A percentile compares a stretch with the other conserved stretches of the same genome.
phyloP scores from a whole-genome alignment of 139 green algal genomes.

The Closterium sp. region DNA sequence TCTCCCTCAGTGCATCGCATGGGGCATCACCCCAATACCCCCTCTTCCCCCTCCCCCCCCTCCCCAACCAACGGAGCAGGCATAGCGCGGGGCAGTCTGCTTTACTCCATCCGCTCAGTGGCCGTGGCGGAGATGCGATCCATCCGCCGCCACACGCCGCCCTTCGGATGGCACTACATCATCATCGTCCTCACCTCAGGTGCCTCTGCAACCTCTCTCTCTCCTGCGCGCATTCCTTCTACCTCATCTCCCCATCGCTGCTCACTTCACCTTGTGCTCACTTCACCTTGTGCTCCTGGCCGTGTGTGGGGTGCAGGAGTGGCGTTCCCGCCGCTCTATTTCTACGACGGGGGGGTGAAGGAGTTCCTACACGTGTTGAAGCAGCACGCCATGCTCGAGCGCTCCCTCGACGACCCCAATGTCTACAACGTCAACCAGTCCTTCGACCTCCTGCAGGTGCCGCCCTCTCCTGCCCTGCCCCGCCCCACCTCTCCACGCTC shows the following conservation, averaged over 20 bases:
- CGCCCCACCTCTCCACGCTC: no score
- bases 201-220: background rate
- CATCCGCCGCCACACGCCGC: constrained; percentile 67
- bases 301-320: constrained; percentile 57
- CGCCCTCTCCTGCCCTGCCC: no score
- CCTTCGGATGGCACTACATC: constrained; percentile 71
- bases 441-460: constrained; percentile 71
- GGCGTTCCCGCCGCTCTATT: constrained; percentile 76
- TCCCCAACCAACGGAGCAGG: background rate
- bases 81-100: constrained; percentile 43
- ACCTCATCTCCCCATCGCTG: no score
- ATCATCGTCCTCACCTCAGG: constrained; percentile 50
- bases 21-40: background rate
- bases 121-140: constrained; percentile 75
- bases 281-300: background rate
- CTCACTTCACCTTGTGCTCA: background rate
- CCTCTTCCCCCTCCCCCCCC: background rate
- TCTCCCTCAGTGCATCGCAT: background rate
- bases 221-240: background rate
- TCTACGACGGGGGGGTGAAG: constrained; percentile 68
- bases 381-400: constrained; percentile 50
- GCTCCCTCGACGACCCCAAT: constrained; percentile 57
- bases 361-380: constrained; percentile 67
- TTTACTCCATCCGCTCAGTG: constrained; percentile 77
- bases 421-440: constrained; percentile 82